phyloP scores from a whole-genome alignment of 2,329 filamentous ascomycete genomes.

The Akanthomyces dipterigenus region DNA sequence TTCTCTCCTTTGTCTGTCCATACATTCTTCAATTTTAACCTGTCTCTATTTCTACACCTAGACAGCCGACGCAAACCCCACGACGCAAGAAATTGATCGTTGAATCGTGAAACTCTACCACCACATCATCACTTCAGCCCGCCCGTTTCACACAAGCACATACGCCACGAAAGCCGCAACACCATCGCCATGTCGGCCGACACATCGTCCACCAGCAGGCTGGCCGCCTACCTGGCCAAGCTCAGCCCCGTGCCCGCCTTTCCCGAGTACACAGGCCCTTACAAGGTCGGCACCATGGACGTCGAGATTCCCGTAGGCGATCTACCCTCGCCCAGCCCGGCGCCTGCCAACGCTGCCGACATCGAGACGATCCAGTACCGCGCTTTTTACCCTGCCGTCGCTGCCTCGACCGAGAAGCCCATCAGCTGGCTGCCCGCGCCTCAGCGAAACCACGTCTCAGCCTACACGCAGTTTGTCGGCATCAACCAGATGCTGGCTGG shows the following conservation, averaged over 20 bases:
- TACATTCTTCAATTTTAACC: background rate
- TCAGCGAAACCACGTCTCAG: constrained; percentile 65
- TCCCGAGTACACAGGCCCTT: constrained; percentile 67
- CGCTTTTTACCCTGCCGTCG: constrained; percentile 69
- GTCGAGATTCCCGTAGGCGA: constrained; percentile 67
- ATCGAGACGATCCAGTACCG: constrained; percentile 73
- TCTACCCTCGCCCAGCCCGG: constrained; percentile 46
- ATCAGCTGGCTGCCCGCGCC: constrained; percentile 75
- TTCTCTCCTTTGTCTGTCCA: background rate
- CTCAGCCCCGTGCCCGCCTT: constrained; percentile 66
- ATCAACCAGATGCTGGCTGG: constrained; percentile 51
- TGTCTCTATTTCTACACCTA: background rate
- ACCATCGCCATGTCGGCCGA: constrained; percentile 8
- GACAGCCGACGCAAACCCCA: background rate
- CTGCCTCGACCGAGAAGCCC: constrained; percentile 45
- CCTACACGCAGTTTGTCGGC: constrained; percentile 71
- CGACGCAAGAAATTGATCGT: background rate
- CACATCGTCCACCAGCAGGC: constrained; percentile 22
- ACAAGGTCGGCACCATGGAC: constrained; percentile 73
- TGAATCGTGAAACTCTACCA: background rate
- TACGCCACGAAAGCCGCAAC: background rate
- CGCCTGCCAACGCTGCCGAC: constrained; percentile 45
- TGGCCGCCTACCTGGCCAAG: constrained; percentile 43
- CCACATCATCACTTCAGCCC: background rate
- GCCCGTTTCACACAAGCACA: no score